Base-by-base conservation (phyloP, 176 grass and related monocot genomes). In the Themeda triandra region DNA sequence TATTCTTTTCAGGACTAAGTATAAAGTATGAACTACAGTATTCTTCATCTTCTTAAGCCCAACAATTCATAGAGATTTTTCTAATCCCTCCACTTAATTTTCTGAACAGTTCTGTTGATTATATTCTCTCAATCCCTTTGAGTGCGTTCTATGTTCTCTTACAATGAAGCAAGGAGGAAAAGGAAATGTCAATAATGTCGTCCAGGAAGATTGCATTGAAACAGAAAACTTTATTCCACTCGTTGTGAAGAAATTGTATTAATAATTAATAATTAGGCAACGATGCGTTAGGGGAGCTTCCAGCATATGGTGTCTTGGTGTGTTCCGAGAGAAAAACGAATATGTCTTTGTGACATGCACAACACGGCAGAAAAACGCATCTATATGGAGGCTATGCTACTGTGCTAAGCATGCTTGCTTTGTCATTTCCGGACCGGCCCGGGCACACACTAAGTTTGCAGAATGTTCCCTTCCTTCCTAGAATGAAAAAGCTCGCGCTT, bases 401-500 rank as follows among this genome's bases (percentile, higher is more conserved):
- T 29, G 23, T 62, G 37, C 3, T 15, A 27, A 35, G 37, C 66
- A 33, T 8, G 14, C 53, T 4, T 73, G 77, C 65, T 81, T 63
- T 81, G 53, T 28, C 42, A 63, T 71, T 70, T 86, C 48, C 10
- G 17, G 78, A 66, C 78, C 2, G 30, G 64, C 10, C n/a, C 56
- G 23, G 56, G 6, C 18, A 35, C 23, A 33, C 18, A 56, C 53
- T 63, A 77, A 82, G 71, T 77, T 76, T 39, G 25, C 36, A 42
- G 73, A 90, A 79, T 78, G 79, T 77, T 86, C 84, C 66, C 67
- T 71, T 53, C 66, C 56, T 77, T 90, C 79, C 87, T 45, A 46
- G 79, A 90, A 90, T 86, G 83, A 45, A 86, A 89, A 90, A 90
- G 66, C 27, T 14, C 33, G 27, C 6, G 30, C 64, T 81, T 80